Evolutionary conservation across 768 basidiomycete species (phyloP), one percentile per base, ranked within the genome.

Genomic region (Calocybe gangraenosa): DNA sequence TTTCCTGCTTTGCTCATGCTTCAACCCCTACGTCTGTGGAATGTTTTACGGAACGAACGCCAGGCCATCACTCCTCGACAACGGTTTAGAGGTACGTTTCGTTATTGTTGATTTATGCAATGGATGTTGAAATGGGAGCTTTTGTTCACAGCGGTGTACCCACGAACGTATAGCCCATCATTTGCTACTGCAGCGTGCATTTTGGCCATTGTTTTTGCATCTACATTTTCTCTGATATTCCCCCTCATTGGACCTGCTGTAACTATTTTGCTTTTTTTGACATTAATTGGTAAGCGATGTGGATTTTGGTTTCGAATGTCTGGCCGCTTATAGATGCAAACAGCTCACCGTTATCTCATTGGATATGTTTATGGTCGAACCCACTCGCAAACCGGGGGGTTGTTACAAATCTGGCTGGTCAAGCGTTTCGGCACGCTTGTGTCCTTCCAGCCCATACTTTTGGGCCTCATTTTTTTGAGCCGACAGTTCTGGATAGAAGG

Each of bases 271-370:
- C 62, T 91, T 1, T 68, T 84, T 40, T 67, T 88, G 13, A 79
- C 81, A 8, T 65, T 87, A 45, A 71, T 87, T 52, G 83, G 84
- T 82, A 59, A 48, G 79, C 20, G 13, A 36, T 39, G 23, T 13
- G 42, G 11, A 10, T n/a, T 6, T 20, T 33, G 17, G 36, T 41
- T 31, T 14, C n/a, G 25, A 28, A 15, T 21, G 10, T 18, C 15
- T 18, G 33, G 48, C 35, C 28, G 15, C 42, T 46, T 20, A 56
- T 32, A 9, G 35, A 47, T 25, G 40, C 17, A 31, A 18, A 36
- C 51, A 87, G 88, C 87, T n/a, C 84, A 87, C 63, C 84, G 87
- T 30, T 90, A 78, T 65, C 75, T 89, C 42, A 68, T 87, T 48
- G 83, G 86, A 28, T 87, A 90, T 60, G 86, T 89, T 15, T 86